phyloP scores from a whole-genome alignment of 2,329 filamentous ascomycete species.

The Stemphylium beticola region DNA sequence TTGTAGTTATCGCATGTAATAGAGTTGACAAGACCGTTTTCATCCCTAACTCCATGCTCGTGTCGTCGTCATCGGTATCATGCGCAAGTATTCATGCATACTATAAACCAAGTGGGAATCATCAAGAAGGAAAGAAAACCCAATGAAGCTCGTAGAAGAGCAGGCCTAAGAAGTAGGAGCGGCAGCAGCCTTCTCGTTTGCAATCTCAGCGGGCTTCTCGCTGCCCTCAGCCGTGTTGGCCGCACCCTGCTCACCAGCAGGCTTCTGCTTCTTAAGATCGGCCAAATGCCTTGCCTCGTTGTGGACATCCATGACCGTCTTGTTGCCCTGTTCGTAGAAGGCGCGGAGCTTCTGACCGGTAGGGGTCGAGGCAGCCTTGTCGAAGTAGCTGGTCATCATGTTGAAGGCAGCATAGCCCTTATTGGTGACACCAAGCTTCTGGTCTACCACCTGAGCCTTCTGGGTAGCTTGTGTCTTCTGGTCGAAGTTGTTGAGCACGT shows the following conservation, averaged over 20 bases:
- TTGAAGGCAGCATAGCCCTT: constrained; percentile 71
- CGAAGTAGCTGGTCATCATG: constrained; percentile 86
- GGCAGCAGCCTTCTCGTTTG: constrained; percentile 23
- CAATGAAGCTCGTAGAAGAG: neutral
- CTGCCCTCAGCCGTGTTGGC: constrained; percentile 53
- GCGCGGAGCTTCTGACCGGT: constrained; percentile 85
- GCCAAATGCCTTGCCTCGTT: constrained; percentile 86
- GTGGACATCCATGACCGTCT: constrained; percentile 94
- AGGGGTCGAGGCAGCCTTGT: constrained; percentile 86
- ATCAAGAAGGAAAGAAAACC: constrained; percentile 9
- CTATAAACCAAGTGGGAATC: constrained; percentile 21
- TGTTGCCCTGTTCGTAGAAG: constrained; percentile 85
- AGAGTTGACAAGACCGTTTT: neutral
- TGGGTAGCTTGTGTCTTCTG: constrained; percentile 86
- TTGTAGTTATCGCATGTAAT: neutral
- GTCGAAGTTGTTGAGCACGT: constrained; percentile 78
- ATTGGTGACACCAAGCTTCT: constrained; percentile 79
- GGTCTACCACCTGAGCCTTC: constrained; percentile 81
- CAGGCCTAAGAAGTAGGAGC: constrained; percentile 17
- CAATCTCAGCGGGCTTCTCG: constrained; percentile 45
- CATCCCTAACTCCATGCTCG: constrained; percentile 13
- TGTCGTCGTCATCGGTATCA: constrained; percentile 8
- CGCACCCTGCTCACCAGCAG: constrained; percentile 46
- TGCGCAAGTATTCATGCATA: constrained; percentile 16
- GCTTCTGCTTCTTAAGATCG: constrained; percentile 72